Base-by-base conservation (phyloP, 1,284 basidiomycete genomes). In the Rhodotorula sp. region DNA sequence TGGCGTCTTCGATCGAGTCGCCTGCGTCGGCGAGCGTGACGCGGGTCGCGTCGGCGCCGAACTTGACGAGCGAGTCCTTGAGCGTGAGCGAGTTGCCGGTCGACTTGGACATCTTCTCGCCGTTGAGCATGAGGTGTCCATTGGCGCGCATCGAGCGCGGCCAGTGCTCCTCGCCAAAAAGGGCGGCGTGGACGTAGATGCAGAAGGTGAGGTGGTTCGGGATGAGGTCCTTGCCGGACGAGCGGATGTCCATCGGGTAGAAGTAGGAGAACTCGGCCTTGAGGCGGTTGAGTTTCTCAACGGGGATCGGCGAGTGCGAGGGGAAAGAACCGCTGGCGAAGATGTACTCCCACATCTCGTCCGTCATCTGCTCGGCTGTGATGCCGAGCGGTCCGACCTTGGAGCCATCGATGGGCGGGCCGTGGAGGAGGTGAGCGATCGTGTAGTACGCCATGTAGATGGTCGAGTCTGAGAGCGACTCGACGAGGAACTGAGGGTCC, bases 381-480 rank as follows among this genome's bases (percentile, higher is more conserved):
- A 99, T 88, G 65, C 91, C 91, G 67, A 97, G 83, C 22, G 90
- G 88, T 15, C 95, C 95, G 20, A 88, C 85, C 72, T 85, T 85
- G 77, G 85, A 87, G 52, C 95, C 95, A 71, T 92, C 88, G 76
- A 92, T 85, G 75, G 85, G 87, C 74, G 85, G 86, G 64, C 91
- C 86, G 77, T 97, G 94, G 69, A 97, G 83, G 46, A 94, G 83
- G 81, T 96, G 89, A 11, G 94, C 87, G 69, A 99, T 86, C 10
- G 96, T 97, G 83, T 99, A 99, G 83, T 97, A 99, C 46, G 90
- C 86, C 94, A 97, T 98, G 84, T 99, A 99, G 81, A 99, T 90
- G 36, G 96, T 99, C 20, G 95, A 98, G 82, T 99, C 96, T 76
- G 91, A 94, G 79, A 99, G 82, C 77, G 91, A 94, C 82, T 99